Percentiles rank a stretch among this genome's conserved stretches.
phyloP scores from a whole-genome alignment of 1,139 yeast species.

The Sugiyamaella xylanicola region DNA sequence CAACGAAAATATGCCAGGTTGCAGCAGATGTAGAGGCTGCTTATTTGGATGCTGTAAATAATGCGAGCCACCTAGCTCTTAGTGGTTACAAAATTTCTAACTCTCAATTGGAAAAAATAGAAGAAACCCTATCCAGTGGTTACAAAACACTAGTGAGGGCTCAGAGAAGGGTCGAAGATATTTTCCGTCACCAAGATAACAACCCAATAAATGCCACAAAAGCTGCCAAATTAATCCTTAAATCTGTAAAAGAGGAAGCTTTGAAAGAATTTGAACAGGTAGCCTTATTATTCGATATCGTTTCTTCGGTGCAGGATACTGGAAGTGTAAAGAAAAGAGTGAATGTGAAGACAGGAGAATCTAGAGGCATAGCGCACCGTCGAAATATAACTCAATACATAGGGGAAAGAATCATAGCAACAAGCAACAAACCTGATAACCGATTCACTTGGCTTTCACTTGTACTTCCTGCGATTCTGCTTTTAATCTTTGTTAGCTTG shows the following conservation, averaged over 20 bases:
- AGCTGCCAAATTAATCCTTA: conserved; percentile 2
- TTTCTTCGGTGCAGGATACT: neutral
- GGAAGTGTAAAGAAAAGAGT: neutral
- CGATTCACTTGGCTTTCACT: conserved; percentile 2
- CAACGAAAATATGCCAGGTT: neutral
- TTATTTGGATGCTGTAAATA: conserved; percentile 2
- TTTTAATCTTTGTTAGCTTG: conserved; percentile 11
- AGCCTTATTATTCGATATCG: neutral
- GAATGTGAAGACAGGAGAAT: neutral
- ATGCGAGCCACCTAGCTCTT: neutral
- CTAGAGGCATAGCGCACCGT: too few species aligned
- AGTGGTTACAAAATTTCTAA: neutral
- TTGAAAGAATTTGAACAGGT: conserved; percentile 1
- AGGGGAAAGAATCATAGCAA: too few species aligned
- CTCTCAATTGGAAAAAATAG: neutral
- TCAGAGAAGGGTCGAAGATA: neutral
- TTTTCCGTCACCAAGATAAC: neutral
- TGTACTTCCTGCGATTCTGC: conserved; percentile 9
- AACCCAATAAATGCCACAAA: neutral
- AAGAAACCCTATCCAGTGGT: neutral
- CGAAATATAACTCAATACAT: too few species aligned
- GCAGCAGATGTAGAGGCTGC: neutral
- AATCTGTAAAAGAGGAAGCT: conserved; percentile 5
- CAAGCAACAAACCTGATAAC: neutral
- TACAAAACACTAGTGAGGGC: neutral